A percentile compares a stretch with the other conserved stretches of the same genome.
These are phyloP conservation scores for Aspergillus sp. DNA, from an alignment of 2,329 filamentous ascomycete species.

Conservation along the genomic window DNA sequence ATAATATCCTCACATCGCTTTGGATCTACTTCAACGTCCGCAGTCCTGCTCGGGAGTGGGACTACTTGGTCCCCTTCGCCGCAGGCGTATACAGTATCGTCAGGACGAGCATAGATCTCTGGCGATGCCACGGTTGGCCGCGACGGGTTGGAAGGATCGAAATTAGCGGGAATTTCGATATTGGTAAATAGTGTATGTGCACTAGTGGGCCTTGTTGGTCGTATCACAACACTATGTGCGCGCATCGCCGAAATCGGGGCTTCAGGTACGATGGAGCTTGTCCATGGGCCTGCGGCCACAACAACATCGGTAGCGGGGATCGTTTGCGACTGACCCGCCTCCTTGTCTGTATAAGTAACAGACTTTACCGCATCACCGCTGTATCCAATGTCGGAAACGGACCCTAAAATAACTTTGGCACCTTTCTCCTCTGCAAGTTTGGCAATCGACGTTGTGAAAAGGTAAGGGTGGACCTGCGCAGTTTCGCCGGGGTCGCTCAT, in stretches of 20 bases:
- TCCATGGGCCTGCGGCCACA: slow-evolving; percentile 64
- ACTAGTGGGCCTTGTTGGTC: slow-evolving; percentile 52
- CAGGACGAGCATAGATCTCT: slow-evolving; percentile 89
- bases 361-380: slow-evolving; percentile 54
- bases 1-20: slow-evolving; percentile 80
- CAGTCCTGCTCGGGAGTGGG: slow-evolving; percentile 73
- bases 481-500: slow-evolving; percentile 83
- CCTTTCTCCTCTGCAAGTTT: slow-evolving; percentile 70
- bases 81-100: slow-evolving; percentile 89
- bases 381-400: slow-evolving; percentile 67
- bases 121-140: slow-evolving; percentile 68
- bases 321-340: slow-evolving; percentile 47
- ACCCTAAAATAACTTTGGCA: slow-evolving; percentile 65
- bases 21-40: slow-evolving; percentile 73
- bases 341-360: slow-evolving; percentile 62
- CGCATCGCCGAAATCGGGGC: slow-evolving; percentile 61
- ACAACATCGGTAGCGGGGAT: slow-evolving; percentile 61
- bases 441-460: slow-evolving; percentile 85
- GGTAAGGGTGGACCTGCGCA: slow-evolving; percentile 88
- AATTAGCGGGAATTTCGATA: slow-evolving; percentile 70
- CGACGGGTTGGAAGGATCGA: slow-evolving; percentile 51
- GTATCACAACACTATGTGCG: slow-evolving; percentile 63
- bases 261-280: slow-evolving; percentile 50
- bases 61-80: slow-evolving; percentile 79
- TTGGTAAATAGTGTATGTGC: slow-evolving; percentile 69